Conservation (phyloP, 164 flowering plant species). For the Malania oleifera region DNA sequence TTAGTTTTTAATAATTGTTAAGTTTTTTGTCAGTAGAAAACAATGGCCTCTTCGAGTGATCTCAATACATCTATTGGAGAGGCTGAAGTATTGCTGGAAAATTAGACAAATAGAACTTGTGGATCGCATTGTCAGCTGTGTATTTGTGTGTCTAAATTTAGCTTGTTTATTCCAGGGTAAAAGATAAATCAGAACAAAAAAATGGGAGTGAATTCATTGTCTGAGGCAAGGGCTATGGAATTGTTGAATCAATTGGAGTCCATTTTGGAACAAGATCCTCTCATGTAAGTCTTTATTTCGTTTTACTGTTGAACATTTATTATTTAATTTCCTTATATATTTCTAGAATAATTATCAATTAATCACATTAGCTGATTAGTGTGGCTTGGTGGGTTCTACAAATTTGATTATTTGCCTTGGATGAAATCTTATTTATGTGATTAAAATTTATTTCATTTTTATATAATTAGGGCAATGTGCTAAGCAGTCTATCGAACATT, state of each 20-base stretch:
- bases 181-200: too few relatives aligned
- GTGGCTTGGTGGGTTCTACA: neutral
- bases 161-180: too few relatives aligned
- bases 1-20: too few relatives aligned
- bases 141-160: too few relatives aligned
- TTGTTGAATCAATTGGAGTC: slow-evolving; percentile 46
- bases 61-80: too few relatives aligned
- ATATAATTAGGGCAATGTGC: too few relatives aligned
- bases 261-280: slow-evolving; percentile 51
- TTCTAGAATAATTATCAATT: neutral
- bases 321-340: neutral
- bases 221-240: slow-evolving; percentile 19
- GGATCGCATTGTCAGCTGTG: too few relatives aligned
- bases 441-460: neutral
- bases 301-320: neutral
- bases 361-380: neutral
- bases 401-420: neutral
- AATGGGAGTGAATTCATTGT: slow-evolving; percentile 11
- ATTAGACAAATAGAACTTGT: too few relatives aligned
- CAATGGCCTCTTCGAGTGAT: too few relatives aligned
- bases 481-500: too few relatives aligned
- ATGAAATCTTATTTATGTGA: neutral
- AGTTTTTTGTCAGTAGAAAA: too few relatives aligned
- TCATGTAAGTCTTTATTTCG: slow-evolving; percentile 43
- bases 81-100: too few relatives aligned